phyloP scores from a whole-genome alignment of 345 rosid genomes.

The Corchorus capsularis region DNA sequence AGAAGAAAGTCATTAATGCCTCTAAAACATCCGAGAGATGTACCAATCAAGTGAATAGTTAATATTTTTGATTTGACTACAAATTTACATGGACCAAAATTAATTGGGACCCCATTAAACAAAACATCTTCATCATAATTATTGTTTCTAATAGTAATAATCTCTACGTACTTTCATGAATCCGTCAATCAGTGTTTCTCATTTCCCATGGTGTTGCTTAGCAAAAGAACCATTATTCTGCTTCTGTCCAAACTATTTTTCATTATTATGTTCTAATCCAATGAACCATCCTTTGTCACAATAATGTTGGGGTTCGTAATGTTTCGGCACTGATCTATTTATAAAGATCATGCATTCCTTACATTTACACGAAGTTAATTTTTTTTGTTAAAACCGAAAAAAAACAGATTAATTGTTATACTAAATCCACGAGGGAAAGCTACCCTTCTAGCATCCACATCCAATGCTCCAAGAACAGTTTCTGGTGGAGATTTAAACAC shows the following conservation, averaged over 20 bases:
- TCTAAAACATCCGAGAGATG: background rate
- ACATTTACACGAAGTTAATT: too few relatives aligned
- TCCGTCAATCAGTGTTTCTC: background rate
- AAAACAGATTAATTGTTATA: too few relatives aligned
- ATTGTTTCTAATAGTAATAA: background rate
- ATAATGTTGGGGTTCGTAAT: background rate
- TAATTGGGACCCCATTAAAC: background rate
- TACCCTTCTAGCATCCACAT: too few relatives aligned
- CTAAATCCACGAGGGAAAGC: too few relatives aligned
- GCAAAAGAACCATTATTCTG: background rate
- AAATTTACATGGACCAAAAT: background rate
- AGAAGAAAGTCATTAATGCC: background rate
- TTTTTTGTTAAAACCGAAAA: too few relatives aligned
- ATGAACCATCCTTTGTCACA: background rate
- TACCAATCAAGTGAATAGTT: background rate
- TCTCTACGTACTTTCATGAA: background rate
- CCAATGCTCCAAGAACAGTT: too few relatives aligned
- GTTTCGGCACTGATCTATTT: background rate
- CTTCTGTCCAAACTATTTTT: background rate
- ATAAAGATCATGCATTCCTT: background rate
- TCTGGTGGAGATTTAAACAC: too few relatives aligned
- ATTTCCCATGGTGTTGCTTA: background rate
- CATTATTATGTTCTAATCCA: background rate
- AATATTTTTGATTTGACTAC: background rate
- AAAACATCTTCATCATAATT: background rate